A percentile compares a stretch with the other conserved stretches of the same genome.
Evolutionary conservation across 1,284 basidiomycete genomes (phyloP).

Genomic region (Acaromyces ingoldii): DNA sequence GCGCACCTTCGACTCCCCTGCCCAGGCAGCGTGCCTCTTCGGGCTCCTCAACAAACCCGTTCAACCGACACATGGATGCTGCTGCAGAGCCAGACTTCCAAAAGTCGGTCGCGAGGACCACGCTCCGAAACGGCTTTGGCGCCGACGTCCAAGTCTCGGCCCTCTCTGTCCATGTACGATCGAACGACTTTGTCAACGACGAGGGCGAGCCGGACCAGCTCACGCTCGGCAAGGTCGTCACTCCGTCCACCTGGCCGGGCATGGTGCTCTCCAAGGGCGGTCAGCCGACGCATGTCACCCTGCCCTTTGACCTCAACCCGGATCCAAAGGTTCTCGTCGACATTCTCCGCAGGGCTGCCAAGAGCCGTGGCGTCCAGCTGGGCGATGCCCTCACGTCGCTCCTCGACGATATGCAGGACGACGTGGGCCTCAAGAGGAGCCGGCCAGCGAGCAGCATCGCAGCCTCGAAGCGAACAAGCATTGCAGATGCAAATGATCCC

Average conservation of each 20-base stretch:
- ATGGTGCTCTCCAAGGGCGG: slow-evolving; percentile 18
- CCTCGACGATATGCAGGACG: slow-evolving; percentile 20
- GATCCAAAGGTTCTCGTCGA: slow-evolving; percentile 29
- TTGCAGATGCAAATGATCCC: background rate
- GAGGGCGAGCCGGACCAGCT: slow-evolving; percentile 9
- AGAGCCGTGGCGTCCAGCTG: slow-evolving; percentile 24
- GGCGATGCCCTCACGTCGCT: slow-evolving; percentile 25
- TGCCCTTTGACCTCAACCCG: slow-evolving; percentile 31
- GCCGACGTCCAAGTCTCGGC: slow-evolving; percentile 21
- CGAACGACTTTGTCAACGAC: background rate
- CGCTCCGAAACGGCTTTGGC: slow-evolving; percentile 30
- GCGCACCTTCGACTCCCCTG: background rate
- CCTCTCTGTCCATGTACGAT: slow-evolving; percentile 17
- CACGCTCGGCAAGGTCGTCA: slow-evolving; percentile 23
- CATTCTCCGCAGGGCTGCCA: slow-evolving; percentile 25
- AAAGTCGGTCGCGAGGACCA: slow-evolving; percentile 20
- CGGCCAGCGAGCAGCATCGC: background rate
- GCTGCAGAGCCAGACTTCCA: slow-evolving; percentile 6
- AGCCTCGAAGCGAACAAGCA: background rate
- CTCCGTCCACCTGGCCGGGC: slow-evolving; percentile 20
- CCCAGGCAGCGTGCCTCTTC: background rate
- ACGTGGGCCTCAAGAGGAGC: background rate
- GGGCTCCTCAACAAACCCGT: background rate
- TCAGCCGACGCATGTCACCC: slow-evolving; percentile 17
- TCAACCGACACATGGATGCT: background rate